A percentile compares a stretch with the other conserved stretches of the same genome.
Evolutionary conservation across 2,329 filamentous ascomycete genomes (phyloP).

Genomic region (Epichloe coenophiala): DNA sequence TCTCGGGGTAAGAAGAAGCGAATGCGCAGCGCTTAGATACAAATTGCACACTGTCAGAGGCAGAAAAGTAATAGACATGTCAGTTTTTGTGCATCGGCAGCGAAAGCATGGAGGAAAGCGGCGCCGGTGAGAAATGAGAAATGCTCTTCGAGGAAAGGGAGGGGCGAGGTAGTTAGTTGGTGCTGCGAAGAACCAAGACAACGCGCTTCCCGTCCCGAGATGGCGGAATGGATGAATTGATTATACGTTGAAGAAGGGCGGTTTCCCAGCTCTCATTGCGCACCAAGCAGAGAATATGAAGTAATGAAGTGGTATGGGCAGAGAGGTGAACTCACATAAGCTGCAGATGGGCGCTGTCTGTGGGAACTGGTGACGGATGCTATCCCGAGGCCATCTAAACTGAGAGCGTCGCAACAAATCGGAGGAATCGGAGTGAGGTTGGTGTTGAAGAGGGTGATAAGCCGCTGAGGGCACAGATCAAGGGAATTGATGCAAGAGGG

Average conservation of each 20-base stretch:
- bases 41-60: background rate
- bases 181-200: background rate
- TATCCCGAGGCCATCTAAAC: constrained; percentile 3
- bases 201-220: background rate
- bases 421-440: background rate
- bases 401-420: background rate
- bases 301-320: background rate
- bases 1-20: background rate
- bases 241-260: background rate
- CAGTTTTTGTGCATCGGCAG: background rate
- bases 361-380: background rate
- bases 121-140: background rate
- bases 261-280: background rate
- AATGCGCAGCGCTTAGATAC: background rate
- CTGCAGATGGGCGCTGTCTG: background rate
- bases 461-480: background rate
- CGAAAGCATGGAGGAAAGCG: background rate
- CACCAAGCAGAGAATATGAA: background rate
- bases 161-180: background rate
- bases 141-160: background rate
- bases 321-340: background rate
- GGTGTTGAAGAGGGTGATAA: background rate
- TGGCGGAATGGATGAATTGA: background rate
- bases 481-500: constrained; percentile 1
- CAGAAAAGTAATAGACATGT: background rate